Evolutionary conservation across 1,139 yeast species (phyloP), one percentile per base, ranked within the genome.

Genomic region (Arxiozyma slooffiae): DNA sequence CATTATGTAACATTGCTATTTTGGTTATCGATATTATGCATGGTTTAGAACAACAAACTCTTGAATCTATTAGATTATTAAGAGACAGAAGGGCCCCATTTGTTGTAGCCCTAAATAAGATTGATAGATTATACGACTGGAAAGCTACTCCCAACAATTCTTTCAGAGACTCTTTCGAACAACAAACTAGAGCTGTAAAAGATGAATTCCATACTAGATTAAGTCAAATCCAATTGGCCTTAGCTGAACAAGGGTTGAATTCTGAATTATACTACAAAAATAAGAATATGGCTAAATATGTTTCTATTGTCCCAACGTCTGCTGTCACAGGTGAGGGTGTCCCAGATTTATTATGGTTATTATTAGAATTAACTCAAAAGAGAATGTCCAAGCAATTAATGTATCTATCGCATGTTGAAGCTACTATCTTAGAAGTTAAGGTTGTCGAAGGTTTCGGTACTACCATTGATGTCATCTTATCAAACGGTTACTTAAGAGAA

Each of bases 241-340:
- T 94, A 61, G 88, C 97, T 53, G 98, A 94, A 74, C 98, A 94
- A 73, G 98, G 98, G 63, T 84, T 94, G 74, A 94, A 94, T 75
- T 86, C 97, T 49, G 98, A 92, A 73, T 79, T 92, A 58, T 94
- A 94, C 72, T 92, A 77, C 82, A 88, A 92, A 71, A 94, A 94
- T 78, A 86, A 85, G 71, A 92, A 90, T 73, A 75, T 92, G 78
- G 74, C 97, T 53, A 87, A 87, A 69, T 87, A 84, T 64, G 98
- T 94, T 53, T 89, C 97, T 39, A 84, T 94, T 63, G 96, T 94
- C 50, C 98, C 99, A 60, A 92, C 98, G 16, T 90, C 97, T 55
- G 98, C 99, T 52, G 95, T 90, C 47, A 90, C 97, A 30, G 99
- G 98, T 70, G 99, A 94, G 73, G 99, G 99, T 84, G 94, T 94